Percentiles rank a stretch among this genome's conserved stretches.
Evolutionary conservation across 2,329 filamentous ascomycete genomes (phyloP).

Genomic region (Escovopsis weberi): DNA sequence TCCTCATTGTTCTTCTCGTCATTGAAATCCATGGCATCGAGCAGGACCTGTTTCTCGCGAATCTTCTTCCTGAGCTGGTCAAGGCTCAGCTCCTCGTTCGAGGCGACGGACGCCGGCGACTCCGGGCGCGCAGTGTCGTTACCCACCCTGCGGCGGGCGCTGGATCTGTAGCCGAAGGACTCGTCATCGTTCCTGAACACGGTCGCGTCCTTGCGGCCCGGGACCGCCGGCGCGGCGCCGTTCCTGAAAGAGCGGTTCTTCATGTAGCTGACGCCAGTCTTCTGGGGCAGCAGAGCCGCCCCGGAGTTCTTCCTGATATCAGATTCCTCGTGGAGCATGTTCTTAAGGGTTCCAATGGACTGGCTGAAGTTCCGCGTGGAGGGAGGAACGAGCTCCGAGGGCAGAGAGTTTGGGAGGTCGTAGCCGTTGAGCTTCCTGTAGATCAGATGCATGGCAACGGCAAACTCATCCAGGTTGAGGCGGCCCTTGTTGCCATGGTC

Average conservation of each 20-base stretch:
- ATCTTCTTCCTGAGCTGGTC: slow-evolving; percentile 90
- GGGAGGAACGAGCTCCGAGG: slow-evolving; percentile 83
- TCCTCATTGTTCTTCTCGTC: slow-evolving; percentile 84
- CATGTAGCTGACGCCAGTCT: slow-evolving; percentile 94
- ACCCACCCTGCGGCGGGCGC: slow-evolving; percentile 73
- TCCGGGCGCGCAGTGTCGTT: slow-evolving; percentile 71
- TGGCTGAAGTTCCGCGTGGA: slow-evolving; percentile 88
- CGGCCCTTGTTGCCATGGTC: slow-evolving; percentile 91
- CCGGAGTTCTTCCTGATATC: slow-evolving; percentile 80
- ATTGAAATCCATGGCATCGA: slow-evolving; percentile 93
- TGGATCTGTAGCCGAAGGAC: slow-evolving; percentile 82
- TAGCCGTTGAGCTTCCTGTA: slow-evolving; percentile 96
- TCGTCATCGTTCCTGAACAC: slow-evolving; percentile 96
- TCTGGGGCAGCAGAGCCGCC: slow-evolving; percentile 80
- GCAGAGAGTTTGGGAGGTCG: slow-evolving; percentile 72
- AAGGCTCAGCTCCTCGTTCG: slow-evolving; percentile 67
- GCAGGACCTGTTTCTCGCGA: slow-evolving; percentile 79
- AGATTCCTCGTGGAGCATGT: slow-evolving; percentile 75
- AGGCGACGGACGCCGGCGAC: slow-evolving; percentile 52
- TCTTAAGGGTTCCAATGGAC: slow-evolving; percentile 87
- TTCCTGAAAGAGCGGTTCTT: slow-evolving; percentile 87
- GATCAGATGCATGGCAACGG: slow-evolving; percentile 97
- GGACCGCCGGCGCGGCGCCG: slow-evolving; percentile 38
- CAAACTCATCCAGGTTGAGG: slow-evolving; percentile 91
- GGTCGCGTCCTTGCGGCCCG: slow-evolving; percentile 78